These are phyloP conservation scores for Colletotrichum falcatum DNA, from an alignment of 2,329 filamentous ascomycete genomes.

Conservation along the genomic window DNA sequence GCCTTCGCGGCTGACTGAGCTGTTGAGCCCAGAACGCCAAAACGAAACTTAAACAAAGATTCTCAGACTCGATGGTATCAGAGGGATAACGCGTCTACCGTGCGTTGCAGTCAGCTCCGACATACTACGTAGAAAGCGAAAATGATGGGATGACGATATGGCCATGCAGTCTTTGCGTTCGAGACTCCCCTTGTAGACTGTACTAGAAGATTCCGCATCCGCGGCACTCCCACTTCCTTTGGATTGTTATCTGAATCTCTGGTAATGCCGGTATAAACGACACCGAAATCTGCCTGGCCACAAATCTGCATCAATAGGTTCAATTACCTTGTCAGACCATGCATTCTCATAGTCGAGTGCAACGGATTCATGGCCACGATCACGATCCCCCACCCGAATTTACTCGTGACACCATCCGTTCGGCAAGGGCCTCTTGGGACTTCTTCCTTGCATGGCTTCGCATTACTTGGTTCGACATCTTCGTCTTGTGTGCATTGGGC, in stretches of 20 bases:
- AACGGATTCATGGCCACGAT: not conserved
- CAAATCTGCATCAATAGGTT: not conserved
- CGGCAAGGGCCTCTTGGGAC: not conserved
- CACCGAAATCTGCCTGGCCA: not conserved
- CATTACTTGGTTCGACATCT: slow-evolving; percentile 68
- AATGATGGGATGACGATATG: not conserved
- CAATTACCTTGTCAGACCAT: not conserved
- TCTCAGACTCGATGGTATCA: slow-evolving; percentile 7
- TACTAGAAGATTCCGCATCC: not conserved
- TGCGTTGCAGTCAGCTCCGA: not conserved
- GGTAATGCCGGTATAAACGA: no score
- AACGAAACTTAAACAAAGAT: not conserved
- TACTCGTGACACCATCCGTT: slow-evolving; percentile 29
- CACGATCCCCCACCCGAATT: slow-evolving; percentile 18
- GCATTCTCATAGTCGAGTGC: not conserved
- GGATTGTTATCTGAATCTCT: not conserved
- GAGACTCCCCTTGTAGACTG: not conserved
- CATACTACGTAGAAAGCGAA: not conserved
- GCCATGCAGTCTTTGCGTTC: not conserved
- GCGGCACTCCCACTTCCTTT: not conserved
- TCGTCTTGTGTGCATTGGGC: slow-evolving; percentile 70
- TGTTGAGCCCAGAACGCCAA: not conserved
- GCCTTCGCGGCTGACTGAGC: slow-evolving; percentile 10
- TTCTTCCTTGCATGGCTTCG: slow-evolving; percentile 61
- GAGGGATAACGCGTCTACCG: not conserved